Base-by-base conservation (phyloP, 805 yeast genomes). In the Yamadazyma insecticola region DNA sequence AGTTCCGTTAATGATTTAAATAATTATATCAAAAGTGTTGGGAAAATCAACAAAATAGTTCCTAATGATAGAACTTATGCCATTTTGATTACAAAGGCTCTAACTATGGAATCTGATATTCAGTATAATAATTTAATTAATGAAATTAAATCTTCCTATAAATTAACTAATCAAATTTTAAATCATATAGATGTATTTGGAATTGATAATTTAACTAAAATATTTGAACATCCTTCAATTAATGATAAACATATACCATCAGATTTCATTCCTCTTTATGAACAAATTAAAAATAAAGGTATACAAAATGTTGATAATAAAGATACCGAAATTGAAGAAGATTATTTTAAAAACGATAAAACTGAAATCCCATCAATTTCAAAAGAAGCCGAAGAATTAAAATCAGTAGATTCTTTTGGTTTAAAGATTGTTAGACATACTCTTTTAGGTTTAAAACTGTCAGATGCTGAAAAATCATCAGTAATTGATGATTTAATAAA, bases 381-480 rank as follows among this genome's bases (percentile, higher is more conserved):
- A 2, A 83, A 81, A 39, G 74, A 74, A 24, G 63, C 70, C 20
- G 77, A 67, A 2, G 62, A 62, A 11, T 66, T 89, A 29, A 57
- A 60, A 28, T 68, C 94, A 1, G 95, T 86, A 6, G 80, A 78
- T 26, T 76, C 95, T 0, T 74, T 77, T 38, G 94, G 92, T 9
- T 70, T 88, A 59, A 80, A 79, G 43, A 81, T 80, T 11, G 80
- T 89, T 37, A 76, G 90, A 51, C 85, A 83, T 44, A 74, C 90
- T 3, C 63, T 88, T 23, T 50, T 76, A 21, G 72, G 71, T 0
- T 52, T 66, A 28, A 47, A 59, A 20, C 21, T 16, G 22, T 20
- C 29, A 11, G 25, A 34, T 11, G 51, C 50, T 20, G 41, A 43
- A 5, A 45, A 41, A 13, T 28, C 43, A 9, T 32, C 40, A 6